Conservation (phyloP, 441 rosid genomes). For the Erodium chrysanthum region DNA sequence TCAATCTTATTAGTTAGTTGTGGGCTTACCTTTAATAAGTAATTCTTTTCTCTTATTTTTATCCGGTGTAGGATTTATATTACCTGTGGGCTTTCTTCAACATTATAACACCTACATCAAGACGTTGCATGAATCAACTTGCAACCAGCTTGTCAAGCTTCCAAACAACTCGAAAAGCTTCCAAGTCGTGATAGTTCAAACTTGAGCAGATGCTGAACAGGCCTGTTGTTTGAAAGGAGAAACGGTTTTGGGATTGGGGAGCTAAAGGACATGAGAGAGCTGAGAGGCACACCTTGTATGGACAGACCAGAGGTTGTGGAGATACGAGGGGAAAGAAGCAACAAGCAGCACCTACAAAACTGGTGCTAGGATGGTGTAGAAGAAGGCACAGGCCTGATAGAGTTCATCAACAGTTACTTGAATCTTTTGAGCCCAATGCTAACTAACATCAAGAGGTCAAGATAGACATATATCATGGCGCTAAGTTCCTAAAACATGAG, state of each 20-base stretch:
- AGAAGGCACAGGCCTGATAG: neutral
- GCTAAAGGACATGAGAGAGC: conserved; percentile 22
- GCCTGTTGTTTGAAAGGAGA: conserved; percentile 21
- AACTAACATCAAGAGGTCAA: conserved; percentile 3
- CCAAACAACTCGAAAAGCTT: conserved; percentile 21
- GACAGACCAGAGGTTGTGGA: conserved; percentile 22
- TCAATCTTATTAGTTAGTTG: no score
- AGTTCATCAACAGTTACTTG: conserved; percentile 2
- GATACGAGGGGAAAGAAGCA: conserved; percentile 22
- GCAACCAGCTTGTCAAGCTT: conserved; percentile 15
- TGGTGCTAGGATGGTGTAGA: conserved; percentile 25
- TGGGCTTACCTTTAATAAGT: no score
- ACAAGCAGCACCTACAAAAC: conserved; percentile 19
- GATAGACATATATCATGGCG: conserved; percentile 7
- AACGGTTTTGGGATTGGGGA: conserved; percentile 21
- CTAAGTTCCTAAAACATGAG: conserved; percentile 12
- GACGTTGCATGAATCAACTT: conserved; percentile 23
- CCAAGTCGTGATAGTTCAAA: conserved; percentile 21
- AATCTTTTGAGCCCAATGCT: conserved; percentile 15
- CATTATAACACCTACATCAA: conserved; percentile 23
- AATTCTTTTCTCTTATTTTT: no score
- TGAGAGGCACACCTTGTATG: conserved; percentile 21
- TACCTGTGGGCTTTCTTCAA: conserved; percentile 27
- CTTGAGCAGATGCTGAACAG: conserved; percentile 20
- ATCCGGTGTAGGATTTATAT: no score